Evolutionary conservation across 148 eudicot species (phyloP).

Genomic region (Gaultheria prostrata): DNA sequence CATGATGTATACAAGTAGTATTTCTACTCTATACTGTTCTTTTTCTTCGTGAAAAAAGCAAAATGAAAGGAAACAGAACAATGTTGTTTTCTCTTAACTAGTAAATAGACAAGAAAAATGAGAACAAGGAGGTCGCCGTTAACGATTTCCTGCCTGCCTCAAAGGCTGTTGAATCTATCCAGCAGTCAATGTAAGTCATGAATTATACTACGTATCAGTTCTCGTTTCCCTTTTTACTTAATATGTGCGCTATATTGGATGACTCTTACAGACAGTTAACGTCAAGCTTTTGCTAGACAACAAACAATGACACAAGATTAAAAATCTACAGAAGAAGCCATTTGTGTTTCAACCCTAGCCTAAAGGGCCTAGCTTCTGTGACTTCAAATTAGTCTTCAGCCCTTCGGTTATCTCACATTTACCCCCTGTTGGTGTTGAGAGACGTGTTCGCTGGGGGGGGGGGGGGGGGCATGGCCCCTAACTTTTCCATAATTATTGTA

Average conservation of each 20-base stretch:
- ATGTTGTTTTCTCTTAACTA: conserved; percentile 25
- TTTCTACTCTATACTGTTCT: neutral
- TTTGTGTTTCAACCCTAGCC: neutral
- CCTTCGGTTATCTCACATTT: neutral
- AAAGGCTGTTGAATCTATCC: conserved; percentile 41
- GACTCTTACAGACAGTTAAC: neutral
- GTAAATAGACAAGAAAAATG: conserved; percentile 57
- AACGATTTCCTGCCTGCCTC: conserved; percentile 59
- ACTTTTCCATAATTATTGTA: neutral
- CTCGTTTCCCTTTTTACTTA: neutral
- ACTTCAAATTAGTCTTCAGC: neutral
- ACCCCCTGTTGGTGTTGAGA: neutral
- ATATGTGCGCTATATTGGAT: neutral
- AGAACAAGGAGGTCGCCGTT: conserved; percentile 62
- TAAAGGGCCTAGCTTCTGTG: neutral
- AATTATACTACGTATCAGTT: neutral
- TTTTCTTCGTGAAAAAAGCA: neutral
- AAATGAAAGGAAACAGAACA: neutral
- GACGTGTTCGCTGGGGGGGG: neutral
- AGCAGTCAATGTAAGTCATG: conserved; percentile 51
- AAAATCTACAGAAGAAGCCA: neutral
- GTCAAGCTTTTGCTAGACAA: neutral
- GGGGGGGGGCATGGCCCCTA: too few species aligned
- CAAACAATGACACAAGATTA: neutral
- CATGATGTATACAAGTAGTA: neutral